Evolutionary conservation across 202 grass and related monocot species (phyloP), one percentile per base, ranked within the genome.

Genomic region (Bolboschoenoplectus hybrid): DNA sequence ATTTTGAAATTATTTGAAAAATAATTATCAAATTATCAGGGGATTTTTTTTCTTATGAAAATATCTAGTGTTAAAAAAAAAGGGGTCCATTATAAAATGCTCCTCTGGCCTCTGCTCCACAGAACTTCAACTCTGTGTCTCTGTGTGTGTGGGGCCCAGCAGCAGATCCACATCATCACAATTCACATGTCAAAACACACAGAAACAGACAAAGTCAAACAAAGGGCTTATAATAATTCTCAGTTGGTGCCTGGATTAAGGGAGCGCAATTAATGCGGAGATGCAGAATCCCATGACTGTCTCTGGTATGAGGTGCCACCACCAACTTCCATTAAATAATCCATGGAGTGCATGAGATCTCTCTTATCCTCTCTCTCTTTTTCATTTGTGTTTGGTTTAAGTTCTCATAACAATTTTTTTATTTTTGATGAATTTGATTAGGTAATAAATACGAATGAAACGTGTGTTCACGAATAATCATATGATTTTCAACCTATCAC

Each of bases 211-310:
- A 60, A 80, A 80, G 36, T 80, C 35, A 80, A 68, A 49, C 51
- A 41, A 68, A 49, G 34, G 19, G 75, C 53, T 80, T 77, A 17
- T 26, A 26, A 26, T 26, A 80, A 61, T 43, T 58, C 60, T 52
- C 35, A 80, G 75, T 56, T 4, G 75, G 75, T 80, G 75, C 75
- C 36, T 80, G 75, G 75, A 82, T 82, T 66, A 82, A 47, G 61
- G 61, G 12, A 84, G 63, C 50, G 16, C 71, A 84, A 84, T 70
- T 70, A 84, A 84, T 84, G 47, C 47, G 3, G 0, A 10, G 35
- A 38, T 71, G 61, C 26, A 51, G 81, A 84, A 84, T 84, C 81
- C 81, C 26, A 26, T 26, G 26, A 26, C 26, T 26, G 26, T 26
- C 26, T 26, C 26, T 26, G 26, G 0, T 68, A 84, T 67, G 81